phyloP scores from a whole-genome alignment of 768 basidiomycete species.

The Amanita fuliginea region DNA sequence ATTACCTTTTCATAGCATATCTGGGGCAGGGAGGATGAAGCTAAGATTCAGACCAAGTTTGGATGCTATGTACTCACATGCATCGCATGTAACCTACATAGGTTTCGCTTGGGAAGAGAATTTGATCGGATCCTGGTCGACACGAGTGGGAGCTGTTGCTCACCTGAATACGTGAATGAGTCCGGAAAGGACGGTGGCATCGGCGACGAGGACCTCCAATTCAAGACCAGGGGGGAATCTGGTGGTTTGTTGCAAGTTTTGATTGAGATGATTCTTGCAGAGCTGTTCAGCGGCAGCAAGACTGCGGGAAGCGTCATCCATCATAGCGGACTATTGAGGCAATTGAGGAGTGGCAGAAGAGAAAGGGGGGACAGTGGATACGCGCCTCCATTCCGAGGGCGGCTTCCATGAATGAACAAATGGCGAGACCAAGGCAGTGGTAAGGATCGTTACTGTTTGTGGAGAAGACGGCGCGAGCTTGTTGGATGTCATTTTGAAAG shows the following conservation, averaged over 20 bases:
- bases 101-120: conserved; percentile 34
- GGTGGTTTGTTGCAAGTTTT: conserved; percentile 23
- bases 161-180: conserved; percentile 63
- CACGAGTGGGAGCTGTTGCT: conserved; percentile 9
- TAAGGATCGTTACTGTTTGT: conserved; percentile 43
- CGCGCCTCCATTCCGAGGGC: conserved; percentile 73
- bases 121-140: neutral
- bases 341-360: no score
- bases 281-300: conserved; percentile 51
- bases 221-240: conserved; percentile 54
- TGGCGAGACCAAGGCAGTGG: conserved; percentile 62
- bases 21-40: conserved; percentile 12
- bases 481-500: conserved; percentile 55
- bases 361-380: neutral
- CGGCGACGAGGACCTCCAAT: conserved; percentile 69
- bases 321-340: conserved; percentile 36
- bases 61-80: conserved; percentile 34
- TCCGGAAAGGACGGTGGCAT: conserved; percentile 60
- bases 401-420: conserved; percentile 66
- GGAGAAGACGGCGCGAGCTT: conserved; percentile 42
- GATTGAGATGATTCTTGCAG: conserved; percentile 35
- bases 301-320: conserved; percentile 49
- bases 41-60: no score
- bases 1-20: conserved; percentile 41
- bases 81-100: conserved; percentile 75